A percentile compares a stretch with the other conserved stretches of the same genome.
phyloP scores from a whole-genome alignment of 2,329 filamentous ascomycete species.

The Orbilia oligospora region DNA sequence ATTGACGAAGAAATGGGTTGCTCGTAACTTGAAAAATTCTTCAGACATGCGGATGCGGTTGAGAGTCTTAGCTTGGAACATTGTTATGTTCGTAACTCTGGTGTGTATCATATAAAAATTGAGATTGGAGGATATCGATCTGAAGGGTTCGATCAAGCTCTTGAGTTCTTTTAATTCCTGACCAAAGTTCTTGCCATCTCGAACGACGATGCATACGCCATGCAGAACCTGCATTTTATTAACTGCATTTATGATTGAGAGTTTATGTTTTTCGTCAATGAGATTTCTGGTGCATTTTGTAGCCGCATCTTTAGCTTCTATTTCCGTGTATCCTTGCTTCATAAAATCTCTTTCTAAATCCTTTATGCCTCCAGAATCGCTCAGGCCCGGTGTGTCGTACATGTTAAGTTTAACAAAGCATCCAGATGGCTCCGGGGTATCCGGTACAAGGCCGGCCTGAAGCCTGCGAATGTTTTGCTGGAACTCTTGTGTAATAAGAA shows the following conservation, averaged over 20 bases:
- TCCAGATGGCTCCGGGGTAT: neutral
- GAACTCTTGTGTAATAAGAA: slow-evolving; percentile 22
- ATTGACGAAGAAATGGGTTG: slow-evolving; percentile 37
- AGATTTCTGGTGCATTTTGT: slow-evolving; percentile 12
- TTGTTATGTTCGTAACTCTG: slow-evolving; percentile 27
- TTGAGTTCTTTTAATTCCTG: slow-evolving; percentile 27
- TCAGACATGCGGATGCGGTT: slow-evolving; percentile 24
- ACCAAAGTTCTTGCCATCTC: slow-evolving; percentile 32
- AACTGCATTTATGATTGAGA: slow-evolving; percentile 16
- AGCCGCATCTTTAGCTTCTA: slow-evolving; percentile 17
- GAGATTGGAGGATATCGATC: neutral
- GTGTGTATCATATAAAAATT: slow-evolving; percentile 49
- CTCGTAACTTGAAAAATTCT: slow-evolving; percentile 27
- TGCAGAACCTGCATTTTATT: slow-evolving; percentile 14
- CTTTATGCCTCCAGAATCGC: slow-evolving; percentile 24
- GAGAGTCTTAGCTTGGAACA: slow-evolving; percentile 30
- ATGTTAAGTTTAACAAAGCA: slow-evolving; percentile 17
- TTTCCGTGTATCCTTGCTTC: neutral
- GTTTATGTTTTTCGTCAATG: slow-evolving; percentile 20
- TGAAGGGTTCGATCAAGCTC: slow-evolving; percentile 12
- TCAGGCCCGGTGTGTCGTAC: slow-evolving; percentile 33
- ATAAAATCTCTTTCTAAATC: slow-evolving; percentile 15
- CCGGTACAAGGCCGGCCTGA: slow-evolving; percentile 15
- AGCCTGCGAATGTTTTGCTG: slow-evolving; percentile 2
- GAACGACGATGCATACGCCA: slow-evolving; percentile 30